These are phyloP conservation scores for Tanozyma kutaoensis DNA, from an alignment of 805 yeast species.

Conservation along the genomic window DNA sequence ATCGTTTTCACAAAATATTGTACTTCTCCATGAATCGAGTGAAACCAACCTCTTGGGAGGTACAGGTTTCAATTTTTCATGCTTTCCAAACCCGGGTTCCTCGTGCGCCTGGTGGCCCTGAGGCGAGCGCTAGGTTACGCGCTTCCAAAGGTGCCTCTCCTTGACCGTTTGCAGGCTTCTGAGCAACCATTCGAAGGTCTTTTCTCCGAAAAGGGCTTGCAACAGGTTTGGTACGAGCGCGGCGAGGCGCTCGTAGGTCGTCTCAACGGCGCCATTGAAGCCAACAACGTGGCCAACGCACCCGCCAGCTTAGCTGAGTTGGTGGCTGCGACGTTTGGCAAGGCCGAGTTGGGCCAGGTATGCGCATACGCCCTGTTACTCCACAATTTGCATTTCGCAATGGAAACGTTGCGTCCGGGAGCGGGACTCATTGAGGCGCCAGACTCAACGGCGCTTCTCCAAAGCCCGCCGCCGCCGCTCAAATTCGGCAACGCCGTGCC, in stretches of 20 bases:
- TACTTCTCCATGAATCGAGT: too few species aligned
- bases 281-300: slow-evolving; percentile 14
- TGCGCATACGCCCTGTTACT: slow-evolving; percentile 33
- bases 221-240: slow-evolving; percentile 38
- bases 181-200: slow-evolving; percentile 42
- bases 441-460: slow-evolving; percentile 20
- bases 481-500: slow-evolving; percentile 18
- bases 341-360: slow-evolving; percentile 29
- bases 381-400: slow-evolving; percentile 34
- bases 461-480: slow-evolving; percentile 27
- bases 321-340: slow-evolving; percentile 27
- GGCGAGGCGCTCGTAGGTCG: slow-evolving; percentile 22
- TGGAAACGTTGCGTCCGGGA: slow-evolving; percentile 28
- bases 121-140: too few species aligned
- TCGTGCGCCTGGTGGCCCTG: too few species aligned
- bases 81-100: too few species aligned
- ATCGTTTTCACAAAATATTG: too few species aligned
- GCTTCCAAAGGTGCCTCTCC: too few species aligned
- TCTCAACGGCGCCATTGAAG: slow-evolving; percentile 23
- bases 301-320: slow-evolving; percentile 16
- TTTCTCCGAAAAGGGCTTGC: slow-evolving; percentile 31
- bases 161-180: too few species aligned
- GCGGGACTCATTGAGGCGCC: slow-evolving; percentile 6
- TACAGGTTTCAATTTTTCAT: too few species aligned
- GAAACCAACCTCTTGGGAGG: too few species aligned